Evolutionary conservation across 2,329 filamentous ascomycete genomes (phyloP), one percentile per base, ranked within the genome.

Genomic region (Pseudonectria buxi): DNA sequence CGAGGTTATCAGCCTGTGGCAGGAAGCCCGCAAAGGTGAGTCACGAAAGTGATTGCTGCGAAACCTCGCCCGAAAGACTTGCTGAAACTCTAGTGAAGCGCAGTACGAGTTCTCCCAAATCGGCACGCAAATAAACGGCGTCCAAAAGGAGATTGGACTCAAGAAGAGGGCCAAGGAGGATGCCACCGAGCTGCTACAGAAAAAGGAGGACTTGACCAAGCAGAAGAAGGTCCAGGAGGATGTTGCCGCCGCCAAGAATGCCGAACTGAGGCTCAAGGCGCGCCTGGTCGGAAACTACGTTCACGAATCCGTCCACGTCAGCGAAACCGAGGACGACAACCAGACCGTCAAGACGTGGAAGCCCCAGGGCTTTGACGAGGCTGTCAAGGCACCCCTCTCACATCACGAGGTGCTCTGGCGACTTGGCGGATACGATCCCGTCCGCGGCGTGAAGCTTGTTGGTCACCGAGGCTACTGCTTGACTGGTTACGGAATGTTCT

Each of bases 101-200:
- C 76, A 86, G 42, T 92, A 90, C 57, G 78, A 75, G 36, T 84
- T 81, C 7, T 86, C 81, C 14, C 86, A 94, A 61, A 75, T 92
- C 50, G 83, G 83, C 48, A 80, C 79, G 53, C 80, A 85, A 67
- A 89, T 95, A 64, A 96, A 96, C 66, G 80, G 76, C 14, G 75
- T 87, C 22, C 86, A 94, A 61, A 95, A 94, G 66, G 79, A 88
- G 59, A 94, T 96, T 57, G 87, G 85, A 13, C 69, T 76, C 54
- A 94, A 90, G 72, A 95, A 94, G 70, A 95, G 94, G 76, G 81
- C 81, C 50, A 95, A 95, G 71, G 87, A 94, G 67, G 80, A 90
- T 59, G 87, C 87, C 27, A 78, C 78, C 49, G 83, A 88, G 27
- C 69, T 95, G 42, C 70, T 95, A 39, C 69, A 81, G 56, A 71